Evolutionary conservation across 257 asterid genomes (phyloP).

Genomic region (Mentha longifolia): DNA sequence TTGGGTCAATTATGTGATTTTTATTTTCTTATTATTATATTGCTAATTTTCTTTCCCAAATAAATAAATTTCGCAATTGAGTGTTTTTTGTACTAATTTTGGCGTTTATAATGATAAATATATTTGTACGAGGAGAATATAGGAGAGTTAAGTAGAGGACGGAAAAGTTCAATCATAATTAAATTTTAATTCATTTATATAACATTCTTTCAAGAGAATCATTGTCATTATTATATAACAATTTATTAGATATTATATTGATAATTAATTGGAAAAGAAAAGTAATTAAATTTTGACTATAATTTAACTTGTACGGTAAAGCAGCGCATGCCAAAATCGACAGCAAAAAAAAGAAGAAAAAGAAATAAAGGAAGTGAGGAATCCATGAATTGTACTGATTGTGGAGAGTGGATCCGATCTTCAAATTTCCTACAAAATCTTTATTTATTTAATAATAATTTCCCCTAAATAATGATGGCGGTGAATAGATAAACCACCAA

Average conservation of each 20-base stretch:
- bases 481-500: too few relatives aligned
- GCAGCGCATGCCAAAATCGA: constrained; percentile 54
- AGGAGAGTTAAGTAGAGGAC: too few relatives aligned
- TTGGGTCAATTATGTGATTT: background rate
- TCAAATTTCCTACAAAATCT: constrained; percentile 34
- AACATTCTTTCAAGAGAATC: too few relatives aligned
- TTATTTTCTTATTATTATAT: too few relatives aligned
- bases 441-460: background rate
- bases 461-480: background rate
- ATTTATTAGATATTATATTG: too few relatives aligned
- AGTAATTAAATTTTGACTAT: background rate
- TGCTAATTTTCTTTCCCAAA: too few relatives aligned
- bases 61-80: background rate
- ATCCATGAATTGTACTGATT: constrained; percentile 48
- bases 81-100: background rate
- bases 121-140: background rate
- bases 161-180: too few relatives aligned
- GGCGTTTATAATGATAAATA: background rate
- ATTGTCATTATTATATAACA: too few relatives aligned
- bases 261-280: too few relatives aligned
- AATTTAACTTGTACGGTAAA: background rate
- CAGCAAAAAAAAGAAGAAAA: constrained; percentile 7
- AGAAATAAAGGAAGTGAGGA: background rate
- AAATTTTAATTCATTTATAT: too few relatives aligned
- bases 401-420: constrained; percentile 15